These are phyloP conservation scores for Lichina pygmaea DNA, from an alignment of 495 filamentous ascomycete species.

Conservation along the genomic window DNA sequence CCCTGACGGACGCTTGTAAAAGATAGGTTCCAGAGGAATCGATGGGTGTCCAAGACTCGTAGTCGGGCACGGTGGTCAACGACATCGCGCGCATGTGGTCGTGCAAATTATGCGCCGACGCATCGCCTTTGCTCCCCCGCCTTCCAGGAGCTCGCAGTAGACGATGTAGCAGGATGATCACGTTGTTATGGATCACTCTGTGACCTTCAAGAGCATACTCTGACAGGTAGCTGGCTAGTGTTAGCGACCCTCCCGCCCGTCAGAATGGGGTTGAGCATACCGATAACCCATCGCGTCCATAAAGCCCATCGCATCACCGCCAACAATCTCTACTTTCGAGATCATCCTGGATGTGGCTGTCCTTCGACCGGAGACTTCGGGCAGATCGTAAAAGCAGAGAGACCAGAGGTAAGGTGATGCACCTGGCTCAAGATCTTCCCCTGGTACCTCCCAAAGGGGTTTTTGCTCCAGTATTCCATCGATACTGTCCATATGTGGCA, in stretches of 20 bases:
- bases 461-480: too few species aligned
- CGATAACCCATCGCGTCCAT: slow-evolving; percentile 16
- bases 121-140: slow-evolving; percentile 9
- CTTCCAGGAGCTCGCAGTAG: slow-evolving; percentile 8
- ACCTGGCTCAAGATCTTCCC: too few species aligned
- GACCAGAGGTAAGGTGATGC: slow-evolving; percentile 7
- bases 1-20: slow-evolving; percentile 15
- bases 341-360: slow-evolving; percentile 13
- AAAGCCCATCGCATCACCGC: slow-evolving; percentile 15
- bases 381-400: slow-evolving; percentile 17
- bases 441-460: too few species aligned
- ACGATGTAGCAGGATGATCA: slow-evolving; percentile 16
- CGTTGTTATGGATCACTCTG: slow-evolving; percentile 17
- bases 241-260: slow-evolving; percentile 1
- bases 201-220: slow-evolving; percentile 16
- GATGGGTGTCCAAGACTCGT: slow-evolving; percentile 8
- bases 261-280: slow-evolving; percentile 8
- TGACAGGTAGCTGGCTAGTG: slow-evolving; percentile 13
- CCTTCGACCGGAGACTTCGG: slow-evolving; percentile 14
- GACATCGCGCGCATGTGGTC: too few species aligned
- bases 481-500: too few species aligned
- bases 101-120: slow-evolving; percentile 12
- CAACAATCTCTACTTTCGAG: slow-evolving; percentile 10
- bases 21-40: slow-evolving; percentile 13
- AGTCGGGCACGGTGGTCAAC: slow-evolving; percentile 10